Evolutionary conservation across 2,329 filamentous ascomycete genomes (phyloP).

Genomic region (Fusarium nematophilum): DNA sequence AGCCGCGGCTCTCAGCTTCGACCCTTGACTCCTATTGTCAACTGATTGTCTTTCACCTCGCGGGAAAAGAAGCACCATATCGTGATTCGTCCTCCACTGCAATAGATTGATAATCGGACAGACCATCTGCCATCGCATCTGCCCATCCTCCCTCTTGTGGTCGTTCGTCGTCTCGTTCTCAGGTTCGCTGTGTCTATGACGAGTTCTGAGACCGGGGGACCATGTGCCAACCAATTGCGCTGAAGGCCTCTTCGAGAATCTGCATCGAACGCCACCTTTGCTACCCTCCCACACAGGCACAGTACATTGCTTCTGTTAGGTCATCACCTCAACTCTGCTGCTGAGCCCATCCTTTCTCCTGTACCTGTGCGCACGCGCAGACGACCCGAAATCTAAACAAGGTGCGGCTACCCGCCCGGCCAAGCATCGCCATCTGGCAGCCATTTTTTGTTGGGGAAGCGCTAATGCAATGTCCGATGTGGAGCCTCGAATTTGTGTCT

Average conservation of each 20-base stretch:
- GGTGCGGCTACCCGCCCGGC: constrained; percentile 15
- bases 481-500: constrained; percentile 25
- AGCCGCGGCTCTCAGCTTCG: constrained; percentile 12
- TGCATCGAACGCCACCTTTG: background rate
- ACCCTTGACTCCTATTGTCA: background rate
- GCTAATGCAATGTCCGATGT: constrained; percentile 41
- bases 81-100: too few species aligned
- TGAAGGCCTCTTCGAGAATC: background rate
- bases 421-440: constrained; percentile 13
- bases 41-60: background rate
- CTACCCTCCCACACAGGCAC: background rate
- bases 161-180: too few species aligned
- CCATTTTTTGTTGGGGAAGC: constrained; percentile 46
- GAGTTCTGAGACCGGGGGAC: background rate
- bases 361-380: constrained; percentile 24
- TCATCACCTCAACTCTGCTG: background rate
- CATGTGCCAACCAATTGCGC: background rate
- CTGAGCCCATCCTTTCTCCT: background rate
- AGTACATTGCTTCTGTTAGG: background rate
- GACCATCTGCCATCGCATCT: too few species aligned
- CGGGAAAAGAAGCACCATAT: too few species aligned
- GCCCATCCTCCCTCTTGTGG: too few species aligned
- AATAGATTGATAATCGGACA: too few species aligned
- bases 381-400: constrained; percentile 37
- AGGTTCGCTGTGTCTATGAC: background rate